Conservation (phyloP, 176 grass and related monocot species). For the Zoysia pacifica region DNA sequence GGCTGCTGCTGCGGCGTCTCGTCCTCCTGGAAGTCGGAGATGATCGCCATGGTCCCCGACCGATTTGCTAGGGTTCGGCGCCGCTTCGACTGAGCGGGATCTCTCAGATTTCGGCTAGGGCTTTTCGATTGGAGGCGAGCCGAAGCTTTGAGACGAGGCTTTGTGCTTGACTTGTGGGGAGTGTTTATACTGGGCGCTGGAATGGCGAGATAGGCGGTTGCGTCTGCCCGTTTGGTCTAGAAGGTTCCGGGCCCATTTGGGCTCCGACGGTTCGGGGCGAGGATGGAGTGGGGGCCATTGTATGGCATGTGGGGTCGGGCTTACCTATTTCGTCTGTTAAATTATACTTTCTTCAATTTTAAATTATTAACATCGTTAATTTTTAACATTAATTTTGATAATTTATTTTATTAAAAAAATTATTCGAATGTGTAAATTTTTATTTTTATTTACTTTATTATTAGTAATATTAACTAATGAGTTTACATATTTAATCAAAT, state of each 20-base stretch:
- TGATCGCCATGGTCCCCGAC: constrained; percentile 63
- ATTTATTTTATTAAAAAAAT: too few species aligned
- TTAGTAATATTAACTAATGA: too few species aligned
- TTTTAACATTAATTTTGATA: too few species aligned
- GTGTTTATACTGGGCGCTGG: neutral
- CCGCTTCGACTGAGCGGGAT: neutral
- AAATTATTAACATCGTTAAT: too few species aligned
- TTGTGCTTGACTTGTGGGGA: neutral
- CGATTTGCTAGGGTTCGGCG: neutral
- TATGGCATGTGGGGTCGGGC: neutral
- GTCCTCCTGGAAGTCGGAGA: constrained; percentile 85
- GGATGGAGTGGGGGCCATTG: neutral
- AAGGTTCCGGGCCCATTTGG: constrained; percentile 15
- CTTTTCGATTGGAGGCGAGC: neutral
- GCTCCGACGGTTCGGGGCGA: neutral
- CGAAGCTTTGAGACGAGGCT: neutral
- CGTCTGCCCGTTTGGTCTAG: neutral
- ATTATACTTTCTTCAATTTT: too few species aligned
- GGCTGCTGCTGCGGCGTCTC: constrained; percentile 24
- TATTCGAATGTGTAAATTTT: too few species aligned
- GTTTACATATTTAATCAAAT: too few species aligned
- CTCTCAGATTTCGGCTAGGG: constrained; percentile 29
- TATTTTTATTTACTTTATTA: too few species aligned
- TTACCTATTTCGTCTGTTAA: neutral
- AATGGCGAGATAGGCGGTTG: neutral